These are phyloP conservation scores for Choiromyces venosus DNA, from an alignment of 495 filamentous ascomycete species.

Conservation along the genomic window DNA sequence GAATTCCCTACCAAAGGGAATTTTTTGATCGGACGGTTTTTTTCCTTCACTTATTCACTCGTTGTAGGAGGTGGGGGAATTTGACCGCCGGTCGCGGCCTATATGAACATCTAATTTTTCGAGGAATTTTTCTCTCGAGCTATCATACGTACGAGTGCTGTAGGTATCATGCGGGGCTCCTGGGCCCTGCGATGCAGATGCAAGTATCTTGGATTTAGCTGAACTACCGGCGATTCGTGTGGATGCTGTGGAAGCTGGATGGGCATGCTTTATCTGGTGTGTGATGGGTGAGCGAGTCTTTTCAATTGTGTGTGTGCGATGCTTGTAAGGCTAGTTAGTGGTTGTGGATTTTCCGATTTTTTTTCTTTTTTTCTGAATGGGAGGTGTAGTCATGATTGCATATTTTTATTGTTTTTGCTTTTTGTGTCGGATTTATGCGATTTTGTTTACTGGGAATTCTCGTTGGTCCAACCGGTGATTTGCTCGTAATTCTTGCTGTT, in stretches of 20 bases:
- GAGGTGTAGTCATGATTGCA: slow-evolving; percentile 5
- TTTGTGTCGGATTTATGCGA: background rate
- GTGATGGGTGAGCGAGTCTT: background rate
- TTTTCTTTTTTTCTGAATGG: background rate
- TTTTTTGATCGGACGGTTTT: background rate
- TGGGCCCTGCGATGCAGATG: background rate
- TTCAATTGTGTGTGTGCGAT: background rate
- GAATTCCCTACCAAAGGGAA: background rate
- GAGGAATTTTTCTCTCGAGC: background rate
- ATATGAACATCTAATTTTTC: background rate
- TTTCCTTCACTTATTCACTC: background rate
- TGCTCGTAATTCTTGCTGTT: background rate
- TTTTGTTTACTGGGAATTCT: slow-evolving; percentile 2
- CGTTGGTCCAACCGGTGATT: background rate
- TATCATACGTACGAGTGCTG: background rate
- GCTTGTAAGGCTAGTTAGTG: background rate
- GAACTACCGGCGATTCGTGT: slow-evolving; percentile 1
- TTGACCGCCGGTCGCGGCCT: background rate
- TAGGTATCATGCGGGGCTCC: background rate
- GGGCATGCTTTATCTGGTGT: background rate
- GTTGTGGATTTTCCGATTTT: too few species aligned
- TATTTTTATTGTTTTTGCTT: background rate
- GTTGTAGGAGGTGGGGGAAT: background rate
- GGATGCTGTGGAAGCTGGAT: background rate
- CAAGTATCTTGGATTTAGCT: background rate